Conservation (phyloP, 164 flowering plant genomes). For the Cinnamomum micranthum region DNA sequence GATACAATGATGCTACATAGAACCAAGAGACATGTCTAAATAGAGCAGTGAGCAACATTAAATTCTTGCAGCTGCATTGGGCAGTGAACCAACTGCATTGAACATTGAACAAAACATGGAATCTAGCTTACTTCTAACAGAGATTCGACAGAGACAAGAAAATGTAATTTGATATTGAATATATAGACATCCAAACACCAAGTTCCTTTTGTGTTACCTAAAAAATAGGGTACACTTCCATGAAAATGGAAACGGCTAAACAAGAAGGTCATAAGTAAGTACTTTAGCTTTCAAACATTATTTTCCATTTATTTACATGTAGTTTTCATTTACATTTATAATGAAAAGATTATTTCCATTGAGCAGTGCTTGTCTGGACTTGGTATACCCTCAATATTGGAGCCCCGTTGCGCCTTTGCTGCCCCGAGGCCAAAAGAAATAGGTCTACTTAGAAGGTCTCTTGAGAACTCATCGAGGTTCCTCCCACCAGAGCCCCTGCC, state of each 20-base stretch:
- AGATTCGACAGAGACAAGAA: too few species aligned
- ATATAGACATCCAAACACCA: not conserved
- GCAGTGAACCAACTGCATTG: too few species aligned
- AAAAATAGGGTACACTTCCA: not conserved
- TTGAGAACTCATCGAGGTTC: not conserved
- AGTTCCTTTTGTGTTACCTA: not conserved
- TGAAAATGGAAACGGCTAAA: not conserved
- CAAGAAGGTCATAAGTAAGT: not conserved
- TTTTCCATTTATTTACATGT: not conserved
- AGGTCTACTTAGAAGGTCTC: constrained; percentile 7
- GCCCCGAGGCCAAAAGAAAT: constrained; percentile 6
- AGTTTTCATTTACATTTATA: not conserved
- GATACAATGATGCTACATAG: too few species aligned
- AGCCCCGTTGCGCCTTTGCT: constrained; percentile 19
- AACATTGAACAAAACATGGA: too few species aligned
- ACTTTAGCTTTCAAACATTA: not conserved
- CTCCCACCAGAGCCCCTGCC: constrained; percentile 9
- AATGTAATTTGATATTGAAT: not conserved
- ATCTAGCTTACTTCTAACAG: too few species aligned
- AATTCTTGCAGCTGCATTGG: too few species aligned
- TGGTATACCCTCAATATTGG: constrained; percentile 14
- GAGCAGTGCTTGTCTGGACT: constrained; percentile 15
- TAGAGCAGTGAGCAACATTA: too few species aligned
- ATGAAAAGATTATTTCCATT: not conserved
- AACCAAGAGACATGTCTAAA: too few species aligned